Evolutionary conservation across 768 basidiomycete species (phyloP).

Genomic region (Lactarius pseudohatsudake): DNA sequence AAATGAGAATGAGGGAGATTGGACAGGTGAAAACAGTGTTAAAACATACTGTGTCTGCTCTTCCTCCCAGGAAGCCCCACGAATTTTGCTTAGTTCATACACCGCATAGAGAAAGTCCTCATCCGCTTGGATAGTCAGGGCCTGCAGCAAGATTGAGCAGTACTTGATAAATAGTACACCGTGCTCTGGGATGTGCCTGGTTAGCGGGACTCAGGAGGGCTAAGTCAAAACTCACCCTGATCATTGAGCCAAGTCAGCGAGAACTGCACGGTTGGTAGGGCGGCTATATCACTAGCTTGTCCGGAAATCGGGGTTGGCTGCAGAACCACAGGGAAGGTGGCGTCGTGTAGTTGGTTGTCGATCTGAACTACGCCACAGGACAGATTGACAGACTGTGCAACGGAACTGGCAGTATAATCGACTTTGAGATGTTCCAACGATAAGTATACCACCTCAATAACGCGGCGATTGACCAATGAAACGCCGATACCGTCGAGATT

Average conservation of each 20-base stretch:
- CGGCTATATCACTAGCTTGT: conserved; percentile 70
- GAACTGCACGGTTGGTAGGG: conserved; percentile 85
- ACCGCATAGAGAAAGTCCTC: conserved; percentile 94
- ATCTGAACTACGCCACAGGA: conserved; percentile 88
- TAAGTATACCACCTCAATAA: conserved; percentile 88
- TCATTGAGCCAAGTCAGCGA: conserved; percentile 92
- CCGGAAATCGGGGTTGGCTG: conserved; percentile 89
- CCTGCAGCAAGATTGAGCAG: conserved; percentile 89
- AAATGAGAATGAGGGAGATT: conserved; percentile 11
- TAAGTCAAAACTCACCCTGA: conserved; percentile 56
- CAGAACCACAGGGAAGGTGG: conserved; percentile 89
- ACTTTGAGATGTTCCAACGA: conserved; percentile 77
- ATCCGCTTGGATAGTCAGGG: conserved; percentile 93
- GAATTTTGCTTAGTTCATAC: conserved; percentile 88
- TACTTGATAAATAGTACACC: conserved; percentile 99
- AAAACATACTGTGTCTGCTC: conserved; percentile 66
- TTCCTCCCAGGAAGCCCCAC: conserved; percentile 88
- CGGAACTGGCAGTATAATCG: conserved; percentile 77
- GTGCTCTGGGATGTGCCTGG: conserved; percentile 59
- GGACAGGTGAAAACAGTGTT: conserved; percentile 17
- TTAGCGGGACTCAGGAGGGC: conserved; percentile 13
- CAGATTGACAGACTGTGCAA: conserved; percentile 77
- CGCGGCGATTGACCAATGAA: conserved; percentile 83
- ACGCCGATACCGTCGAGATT: conserved; percentile 90
- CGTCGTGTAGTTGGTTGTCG: conserved; percentile 98